Conservation (phyloP, 192 early-diverging fungal genomes). For the Spizellomyces punctatus region DNA sequence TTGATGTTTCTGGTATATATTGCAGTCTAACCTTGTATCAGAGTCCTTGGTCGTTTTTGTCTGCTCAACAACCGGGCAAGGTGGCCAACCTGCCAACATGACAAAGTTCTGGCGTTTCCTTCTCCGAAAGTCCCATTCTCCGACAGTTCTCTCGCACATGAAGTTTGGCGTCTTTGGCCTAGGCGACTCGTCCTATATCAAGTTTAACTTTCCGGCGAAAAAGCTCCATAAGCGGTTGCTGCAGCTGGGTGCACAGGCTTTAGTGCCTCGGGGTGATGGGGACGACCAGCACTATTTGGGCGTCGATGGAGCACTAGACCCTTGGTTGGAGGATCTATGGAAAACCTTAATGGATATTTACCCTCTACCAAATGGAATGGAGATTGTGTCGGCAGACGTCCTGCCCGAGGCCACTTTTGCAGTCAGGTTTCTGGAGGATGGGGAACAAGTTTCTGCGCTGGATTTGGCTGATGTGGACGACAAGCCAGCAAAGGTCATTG, state of each 20-base stretch:
- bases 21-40: conserved; percentile 56
- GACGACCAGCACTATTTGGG: conserved; percentile 98
- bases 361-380: conserved; percentile 60
- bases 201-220: conserved; percentile 93
- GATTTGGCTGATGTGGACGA: not conserved
- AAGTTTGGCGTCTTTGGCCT: conserved; percentile 89
- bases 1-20: not conserved
- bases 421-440: conserved; percentile 46
- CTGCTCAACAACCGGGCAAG: conserved; percentile 93
- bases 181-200: conserved; percentile 91
- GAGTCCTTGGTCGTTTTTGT: conserved; percentile 78
- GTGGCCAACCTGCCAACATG: conserved; percentile 91
- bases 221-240: conserved; percentile 83
- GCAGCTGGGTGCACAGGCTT: conserved; percentile 78
- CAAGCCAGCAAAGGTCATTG: conserved; percentile 10
- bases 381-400: conserved; percentile 53
- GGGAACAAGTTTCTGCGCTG: not conserved
- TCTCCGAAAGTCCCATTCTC: conserved; percentile 76
- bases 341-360: conserved; percentile 54
- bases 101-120: conserved; percentile 90
- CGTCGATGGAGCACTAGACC: conserved; percentile 85
- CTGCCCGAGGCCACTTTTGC: conserved; percentile 48
- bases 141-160: conserved; percentile 64
- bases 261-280: conserved; percentile 78
- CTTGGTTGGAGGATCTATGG: conserved; percentile 87